Conservation (phyloP, 257 asterid species). For the Petunia axillaris region DNA sequence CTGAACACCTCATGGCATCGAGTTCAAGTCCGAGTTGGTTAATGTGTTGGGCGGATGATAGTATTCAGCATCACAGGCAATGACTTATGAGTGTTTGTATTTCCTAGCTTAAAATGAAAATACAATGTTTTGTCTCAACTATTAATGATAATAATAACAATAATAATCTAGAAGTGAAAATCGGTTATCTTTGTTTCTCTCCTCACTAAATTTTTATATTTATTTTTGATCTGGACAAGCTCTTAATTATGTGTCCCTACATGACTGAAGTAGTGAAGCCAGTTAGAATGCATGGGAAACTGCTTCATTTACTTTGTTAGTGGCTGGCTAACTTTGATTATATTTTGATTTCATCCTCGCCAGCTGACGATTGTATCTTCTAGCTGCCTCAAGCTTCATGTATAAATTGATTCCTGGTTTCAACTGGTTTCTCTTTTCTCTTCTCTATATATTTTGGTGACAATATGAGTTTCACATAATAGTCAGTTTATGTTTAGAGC, state of each 20-base stretch:
- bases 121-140: background rate
- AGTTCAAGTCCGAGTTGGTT: slow-evolving; percentile 71
- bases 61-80: background rate
- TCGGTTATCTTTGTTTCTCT: background rate
- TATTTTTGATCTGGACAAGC: no score
- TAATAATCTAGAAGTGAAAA: background rate
- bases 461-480: no score
- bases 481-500: no score
- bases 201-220: background rate
- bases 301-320: no score
- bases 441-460: background rate
- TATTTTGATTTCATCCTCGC: background rate
- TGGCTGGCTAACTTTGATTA: background rate
- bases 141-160: background rate
- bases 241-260: no score
- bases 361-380: background rate
- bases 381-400: background rate
- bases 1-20: slow-evolving; percentile 97
- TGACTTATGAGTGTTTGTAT: background rate
- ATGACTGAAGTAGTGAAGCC: no score
- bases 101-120: slow-evolving; percentile 21
- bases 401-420: background rate
- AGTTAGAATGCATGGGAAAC: no score
- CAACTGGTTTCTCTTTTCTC: background rate
- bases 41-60: background rate